phyloP scores from a whole-genome alignment of 1,139 yeast genomes.

The Kluyveromyces marxianus region DNA sequence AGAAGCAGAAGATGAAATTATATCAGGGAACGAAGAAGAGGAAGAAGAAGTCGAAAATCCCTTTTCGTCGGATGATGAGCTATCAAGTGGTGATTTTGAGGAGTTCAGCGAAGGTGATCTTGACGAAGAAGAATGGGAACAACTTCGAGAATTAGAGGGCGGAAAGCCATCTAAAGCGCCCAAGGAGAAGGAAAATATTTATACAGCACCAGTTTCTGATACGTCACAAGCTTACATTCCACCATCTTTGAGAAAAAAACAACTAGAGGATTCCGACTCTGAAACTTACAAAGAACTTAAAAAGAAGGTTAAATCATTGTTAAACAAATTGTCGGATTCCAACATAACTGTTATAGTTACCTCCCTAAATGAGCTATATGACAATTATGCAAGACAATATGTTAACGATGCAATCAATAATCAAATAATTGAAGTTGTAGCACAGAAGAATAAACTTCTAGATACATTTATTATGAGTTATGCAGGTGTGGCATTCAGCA shows the following conservation, averaged over 20 bases:
- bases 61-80: constrained; percentile 41
- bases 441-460: constrained; percentile 54
- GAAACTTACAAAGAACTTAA: constrained; percentile 47
- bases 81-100: constrained; percentile 43
- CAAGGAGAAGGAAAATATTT: constrained; percentile 62
- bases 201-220: constrained; percentile 60
- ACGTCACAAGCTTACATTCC: constrained; percentile 52
- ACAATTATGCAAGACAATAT: constrained; percentile 62
- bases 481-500: constrained; percentile 67
- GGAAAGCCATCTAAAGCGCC: constrained; percentile 12
- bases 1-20: constrained; percentile 12
- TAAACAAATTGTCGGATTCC: constrained; percentile 82
- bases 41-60: constrained; percentile 25
- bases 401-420: constrained; percentile 65
- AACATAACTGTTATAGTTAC: constrained; percentile 64
- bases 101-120: constrained; percentile 36
- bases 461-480: constrained; percentile 78
- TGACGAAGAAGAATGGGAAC: constrained; percentile 40
- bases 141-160: constrained; percentile 33
- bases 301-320: constrained; percentile 64
- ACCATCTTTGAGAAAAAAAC: constrained; percentile 65
- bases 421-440: constrained; percentile 59
- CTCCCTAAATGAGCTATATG: constrained; percentile 57
- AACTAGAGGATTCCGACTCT: constrained; percentile 38
- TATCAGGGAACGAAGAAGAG: constrained; percentile 17